Conservation (phyloP, 2,329 filamentous ascomycete genomes). For the Botrytis pseudocinerea region DNA sequence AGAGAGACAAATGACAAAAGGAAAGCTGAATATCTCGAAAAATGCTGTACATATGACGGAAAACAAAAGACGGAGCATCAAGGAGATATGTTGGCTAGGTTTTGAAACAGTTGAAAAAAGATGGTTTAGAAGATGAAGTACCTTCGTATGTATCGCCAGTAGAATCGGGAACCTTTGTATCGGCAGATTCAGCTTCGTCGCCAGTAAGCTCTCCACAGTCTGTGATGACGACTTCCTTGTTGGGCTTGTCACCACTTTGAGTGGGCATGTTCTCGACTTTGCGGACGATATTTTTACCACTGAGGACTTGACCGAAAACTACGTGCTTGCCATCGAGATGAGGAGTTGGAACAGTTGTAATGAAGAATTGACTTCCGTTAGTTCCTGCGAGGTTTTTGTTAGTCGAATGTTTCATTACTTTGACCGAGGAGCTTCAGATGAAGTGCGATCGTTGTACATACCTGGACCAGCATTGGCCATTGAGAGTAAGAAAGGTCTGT, state of each 20-base stretch:
- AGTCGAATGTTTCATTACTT: not conserved
- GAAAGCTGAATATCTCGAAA: not conserved
- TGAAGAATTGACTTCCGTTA: constrained; percentile 97
- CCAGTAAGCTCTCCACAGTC: constrained; percentile 86
- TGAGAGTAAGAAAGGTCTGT: constrained; percentile 87
- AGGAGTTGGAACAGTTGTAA: constrained; percentile 90
- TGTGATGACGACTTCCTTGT: constrained; percentile 68
- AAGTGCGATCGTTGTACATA: constrained; percentile 46
- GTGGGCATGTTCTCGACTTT: constrained; percentile 85
- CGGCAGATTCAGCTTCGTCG: constrained; percentile 65
- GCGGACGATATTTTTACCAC: constrained; percentile 86
- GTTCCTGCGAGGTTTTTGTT: constrained; percentile 57
- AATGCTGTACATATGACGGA: not conserved
- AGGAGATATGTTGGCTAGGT: constrained; percentile 17
- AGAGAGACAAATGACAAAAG: not conserved
- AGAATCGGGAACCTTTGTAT: constrained; percentile 70
- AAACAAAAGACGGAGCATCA: not conserved
- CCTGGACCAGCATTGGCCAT: constrained; percentile 98
- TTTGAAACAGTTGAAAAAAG: constrained; percentile 16
- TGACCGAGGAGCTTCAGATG: not conserved
- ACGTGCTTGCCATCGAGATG: constrained; percentile 95
- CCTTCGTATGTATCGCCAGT: constrained; percentile 86
- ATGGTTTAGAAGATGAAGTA: constrained; percentile 11
- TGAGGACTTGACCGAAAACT: constrained; percentile 91
- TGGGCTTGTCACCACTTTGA: constrained; percentile 74